Evolutionary conservation across 257 asterid species (phyloP).

Genomic region (Leonotis leonurus): DNA sequence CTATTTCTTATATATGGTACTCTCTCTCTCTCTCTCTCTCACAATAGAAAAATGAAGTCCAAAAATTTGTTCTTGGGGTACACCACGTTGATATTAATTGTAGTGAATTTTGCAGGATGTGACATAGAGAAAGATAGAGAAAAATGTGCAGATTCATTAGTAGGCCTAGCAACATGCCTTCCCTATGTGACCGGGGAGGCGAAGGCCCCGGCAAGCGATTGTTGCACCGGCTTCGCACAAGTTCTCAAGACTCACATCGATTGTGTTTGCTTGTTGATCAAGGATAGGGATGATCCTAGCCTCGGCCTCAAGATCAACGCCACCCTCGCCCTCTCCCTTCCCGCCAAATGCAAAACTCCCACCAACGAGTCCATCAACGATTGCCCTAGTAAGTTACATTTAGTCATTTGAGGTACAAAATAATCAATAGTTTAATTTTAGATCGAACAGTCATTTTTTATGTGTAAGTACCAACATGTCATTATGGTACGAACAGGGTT

Average conservation of each 20-base stretch:
- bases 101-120: conserved; percentile 19
- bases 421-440: no score
- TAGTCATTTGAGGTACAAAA: no score
- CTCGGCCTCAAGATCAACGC: conserved; percentile 64
- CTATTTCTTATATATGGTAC: neutral
- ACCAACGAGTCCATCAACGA: conserved; percentile 21
- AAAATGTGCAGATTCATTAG: conserved; percentile 43
- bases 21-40: neutral
- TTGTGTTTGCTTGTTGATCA: conserved; percentile 62
- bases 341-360: conserved; percentile 39
- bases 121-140: conserved; percentile 46
- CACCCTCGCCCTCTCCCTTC: conserved; percentile 61
- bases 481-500: no score
- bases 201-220: conserved; percentile 50
- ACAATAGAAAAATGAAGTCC: conserved; percentile 22
- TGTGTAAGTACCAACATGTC: no score
- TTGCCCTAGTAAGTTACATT: conserved; percentile 51
- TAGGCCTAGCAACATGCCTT: conserved; percentile 59
- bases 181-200: conserved; percentile 59
- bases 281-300: conserved; percentile 65
- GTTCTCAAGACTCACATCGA: conserved; percentile 38
- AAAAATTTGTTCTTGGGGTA: neutral
- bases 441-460: no score
- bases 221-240: conserved; percentile 51
- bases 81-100: neutral